These are phyloP conservation scores for Amaranthus cruentus DNA, from an alignment of 148 eudicot species.

Conservation along the genomic window DNA sequence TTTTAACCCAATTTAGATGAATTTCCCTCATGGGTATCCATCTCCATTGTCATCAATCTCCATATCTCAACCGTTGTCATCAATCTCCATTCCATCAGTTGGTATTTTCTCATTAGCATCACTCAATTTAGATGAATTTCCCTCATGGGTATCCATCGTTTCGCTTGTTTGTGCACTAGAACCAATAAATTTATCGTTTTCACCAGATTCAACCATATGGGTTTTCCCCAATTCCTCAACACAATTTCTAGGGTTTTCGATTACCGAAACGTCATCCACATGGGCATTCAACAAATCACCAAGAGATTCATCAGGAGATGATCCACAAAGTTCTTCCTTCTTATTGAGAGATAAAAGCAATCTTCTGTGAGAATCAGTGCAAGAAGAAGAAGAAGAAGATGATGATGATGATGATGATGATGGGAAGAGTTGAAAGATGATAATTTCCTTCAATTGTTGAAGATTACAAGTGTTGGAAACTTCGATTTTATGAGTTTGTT, in stretches of 20 bases:
- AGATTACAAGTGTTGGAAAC: constrained; percentile 43
- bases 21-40: too few relatives aligned
- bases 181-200: constrained; percentile 11
- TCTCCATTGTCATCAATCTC: too few relatives aligned
- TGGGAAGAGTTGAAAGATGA: constrained; percentile 32
- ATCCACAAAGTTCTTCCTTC: constrained; percentile 54
- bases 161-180: not conserved
- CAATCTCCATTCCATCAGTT: constrained; percentile 51
- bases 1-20: too few relatives aligned
- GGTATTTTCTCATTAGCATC: not conserved
- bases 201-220: not conserved
- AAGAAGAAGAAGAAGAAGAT: constrained; percentile 11
- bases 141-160: constrained; percentile 15
- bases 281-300: constrained; percentile 12
- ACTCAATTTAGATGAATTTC: constrained; percentile 14
- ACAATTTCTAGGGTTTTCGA: not conserved
- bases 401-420: constrained; percentile 27
- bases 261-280: constrained; percentile 9
- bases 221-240: constrained; percentile 5
- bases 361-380: not conserved
- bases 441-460: constrained; percentile 39
- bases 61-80: constrained; percentile 24
- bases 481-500: constrained; percentile 56
- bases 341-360: constrained; percentile 66
- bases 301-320: constrained; percentile 37